Evolutionary conservation across 257 asterid genomes (phyloP).

Genomic region (Petunia axillaris): DNA sequence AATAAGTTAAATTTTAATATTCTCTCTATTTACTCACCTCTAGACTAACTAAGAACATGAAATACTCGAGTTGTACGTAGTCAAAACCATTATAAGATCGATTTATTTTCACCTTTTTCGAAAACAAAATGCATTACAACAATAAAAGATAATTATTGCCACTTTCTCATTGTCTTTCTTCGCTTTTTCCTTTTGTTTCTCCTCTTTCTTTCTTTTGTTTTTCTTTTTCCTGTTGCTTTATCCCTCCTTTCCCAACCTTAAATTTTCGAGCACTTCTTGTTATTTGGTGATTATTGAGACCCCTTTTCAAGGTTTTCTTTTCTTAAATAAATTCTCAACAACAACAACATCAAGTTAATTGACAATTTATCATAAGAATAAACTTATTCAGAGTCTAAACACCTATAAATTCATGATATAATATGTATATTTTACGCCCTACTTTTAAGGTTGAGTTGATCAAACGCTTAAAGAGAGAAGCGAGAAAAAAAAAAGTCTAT

Average conservation of each 20-base stretch:
- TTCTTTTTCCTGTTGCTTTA: background rate
- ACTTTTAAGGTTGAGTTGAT: too few species aligned
- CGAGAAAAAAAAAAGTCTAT: too few species aligned
- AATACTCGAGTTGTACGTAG: too few species aligned
- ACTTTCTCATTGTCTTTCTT: background rate
- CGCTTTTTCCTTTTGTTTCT: too few species aligned
- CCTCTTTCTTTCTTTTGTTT: background rate
- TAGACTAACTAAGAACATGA: too few species aligned
- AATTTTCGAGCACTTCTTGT: slow-evolving; percentile 32
- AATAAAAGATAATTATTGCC: background rate
- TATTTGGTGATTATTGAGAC: slow-evolving; percentile 39
- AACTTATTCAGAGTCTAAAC: background rate
- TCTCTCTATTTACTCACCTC: too few species aligned
- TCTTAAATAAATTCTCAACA: background rate
- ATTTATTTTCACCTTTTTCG: too few species aligned
- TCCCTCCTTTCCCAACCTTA: slow-evolving; percentile 18
- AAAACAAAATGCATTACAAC: background rate
- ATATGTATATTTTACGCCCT: background rate
- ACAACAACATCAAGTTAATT: background rate
- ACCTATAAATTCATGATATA: background rate
- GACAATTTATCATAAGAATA: background rate
- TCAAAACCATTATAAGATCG: too few species aligned
- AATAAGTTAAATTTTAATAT: too few species aligned
- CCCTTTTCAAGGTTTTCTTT: slow-evolving; percentile 18
- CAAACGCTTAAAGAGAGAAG: too few species aligned